These are phyloP conservation scores for Plantago coronopus DNA, from an alignment of 305 asterid genomes.

Conservation along the genomic window DNA sequence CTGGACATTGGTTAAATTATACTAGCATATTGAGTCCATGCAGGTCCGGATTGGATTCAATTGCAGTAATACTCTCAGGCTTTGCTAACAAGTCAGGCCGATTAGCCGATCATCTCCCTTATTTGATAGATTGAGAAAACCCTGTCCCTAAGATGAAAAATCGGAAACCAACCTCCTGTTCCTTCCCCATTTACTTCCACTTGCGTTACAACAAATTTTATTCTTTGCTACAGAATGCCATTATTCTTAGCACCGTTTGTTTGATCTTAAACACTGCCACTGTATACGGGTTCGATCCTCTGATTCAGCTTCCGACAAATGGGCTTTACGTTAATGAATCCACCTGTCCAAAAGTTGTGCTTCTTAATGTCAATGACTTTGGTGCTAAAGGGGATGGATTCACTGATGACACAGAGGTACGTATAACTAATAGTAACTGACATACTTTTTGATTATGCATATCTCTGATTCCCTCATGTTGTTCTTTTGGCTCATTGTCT, in stretches of 20 bases:
- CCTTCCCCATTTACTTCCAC: too few species aligned
- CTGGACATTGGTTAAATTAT: too few species aligned
- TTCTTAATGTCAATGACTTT: constrained; percentile 48
- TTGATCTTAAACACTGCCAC: constrained; percentile 19
- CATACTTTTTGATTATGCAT: not conserved
- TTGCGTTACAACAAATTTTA: too few species aligned
- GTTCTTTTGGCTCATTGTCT: not conserved
- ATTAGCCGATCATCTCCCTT: too few species aligned
- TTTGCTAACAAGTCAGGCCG: too few species aligned
- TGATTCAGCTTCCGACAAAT: constrained; percentile 45
- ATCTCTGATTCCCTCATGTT: not conserved
- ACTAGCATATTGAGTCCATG: too few species aligned
- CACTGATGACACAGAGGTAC: constrained; percentile 61
- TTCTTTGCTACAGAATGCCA: too few species aligned
- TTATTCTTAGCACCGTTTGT: constrained; percentile 8
- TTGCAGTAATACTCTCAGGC: too few species aligned
- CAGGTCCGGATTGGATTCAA: too few species aligned
- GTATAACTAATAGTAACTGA: not conserved
- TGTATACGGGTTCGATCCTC: constrained; percentile 41
- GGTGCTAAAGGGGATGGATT: constrained; percentile 80
- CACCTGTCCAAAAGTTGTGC: constrained; percentile 25
- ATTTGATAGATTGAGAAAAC: too few species aligned
- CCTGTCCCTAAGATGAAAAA: too few species aligned
- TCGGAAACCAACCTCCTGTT: too few species aligned
- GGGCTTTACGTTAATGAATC: constrained; percentile 27